Percentiles rank a stretch among this genome's conserved stretches.
phyloP scores from a whole-genome alignment of 129 eudicot species.

The Smallanthus sonchifolius region DNA sequence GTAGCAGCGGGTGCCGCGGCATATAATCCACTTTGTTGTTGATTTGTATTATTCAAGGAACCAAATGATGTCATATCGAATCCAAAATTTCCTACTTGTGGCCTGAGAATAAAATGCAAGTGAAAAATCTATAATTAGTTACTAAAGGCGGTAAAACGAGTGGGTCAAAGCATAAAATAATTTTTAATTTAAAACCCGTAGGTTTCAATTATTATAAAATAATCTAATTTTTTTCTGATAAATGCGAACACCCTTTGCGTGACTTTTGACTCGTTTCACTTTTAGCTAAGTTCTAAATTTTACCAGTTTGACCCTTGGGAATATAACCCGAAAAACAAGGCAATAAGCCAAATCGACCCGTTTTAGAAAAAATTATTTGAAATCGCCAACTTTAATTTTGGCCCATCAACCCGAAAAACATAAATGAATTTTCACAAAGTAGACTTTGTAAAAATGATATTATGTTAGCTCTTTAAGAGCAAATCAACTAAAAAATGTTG shows the following conservation, averaged over 20 bases:
- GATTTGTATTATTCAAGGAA: conserved; percentile 38
- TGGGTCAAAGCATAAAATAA: background rate
- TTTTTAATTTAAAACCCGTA: background rate
- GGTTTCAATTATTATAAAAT: background rate
- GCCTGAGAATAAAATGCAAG: conserved; percentile 31
- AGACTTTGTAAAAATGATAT: too few relatives aligned
- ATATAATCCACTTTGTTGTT: conserved; percentile 46
- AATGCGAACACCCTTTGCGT: too few relatives aligned
- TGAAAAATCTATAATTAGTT: background rate
- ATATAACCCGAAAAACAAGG: background rate
- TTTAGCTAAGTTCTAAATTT: background rate
- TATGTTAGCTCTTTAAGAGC: too few relatives aligned
- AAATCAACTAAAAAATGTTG: too few relatives aligned
- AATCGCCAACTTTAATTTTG: too few relatives aligned
- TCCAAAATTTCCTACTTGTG: conserved; percentile 49
- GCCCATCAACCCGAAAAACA: too few relatives aligned
- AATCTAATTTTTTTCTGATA: background rate
- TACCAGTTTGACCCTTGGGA: background rate
- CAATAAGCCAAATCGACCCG: background rate
- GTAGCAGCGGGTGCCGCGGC: background rate
- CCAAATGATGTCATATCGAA: conserved; percentile 34
- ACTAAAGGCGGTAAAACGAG: background rate
- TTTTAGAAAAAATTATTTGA: background rate
- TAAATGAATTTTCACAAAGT: too few relatives aligned
- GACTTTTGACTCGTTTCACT: background rate